These are phyloP conservation scores for Scheffersomyces segobiensis DNA, from an alignment of 1,139 yeast species.

Conservation along the genomic window DNA sequence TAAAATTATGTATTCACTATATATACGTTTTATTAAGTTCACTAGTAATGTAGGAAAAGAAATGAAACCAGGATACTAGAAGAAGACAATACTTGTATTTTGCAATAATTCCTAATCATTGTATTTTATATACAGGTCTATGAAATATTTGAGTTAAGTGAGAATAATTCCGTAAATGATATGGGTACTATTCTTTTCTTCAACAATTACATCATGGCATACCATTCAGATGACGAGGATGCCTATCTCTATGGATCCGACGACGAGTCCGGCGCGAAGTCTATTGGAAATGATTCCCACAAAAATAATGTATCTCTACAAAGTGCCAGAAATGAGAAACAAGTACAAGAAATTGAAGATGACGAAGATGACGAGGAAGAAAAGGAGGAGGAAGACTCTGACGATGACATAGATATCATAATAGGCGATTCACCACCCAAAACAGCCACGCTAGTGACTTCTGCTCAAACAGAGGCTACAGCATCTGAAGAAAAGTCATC, in stretches of 20 bases:
- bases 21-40: background rate
- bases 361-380: conserved; percentile 17
- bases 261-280: conserved; percentile 35
- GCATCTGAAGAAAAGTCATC: conserved; percentile 31
- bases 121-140: background rate
- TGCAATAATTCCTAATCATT: background rate
- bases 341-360: conserved; percentile 13
- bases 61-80: background rate
- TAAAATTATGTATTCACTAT: background rate
- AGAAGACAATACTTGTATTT: background rate
- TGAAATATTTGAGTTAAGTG: background rate
- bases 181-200: background rate
- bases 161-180: background rate
- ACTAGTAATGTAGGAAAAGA: no score
- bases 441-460: conserved; percentile 16
- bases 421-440: conserved; percentile 30
- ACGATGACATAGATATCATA: conserved; percentile 49
- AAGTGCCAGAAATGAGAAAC: conserved; percentile 1
- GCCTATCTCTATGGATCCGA: conserved; percentile 83
- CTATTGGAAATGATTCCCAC: background rate
- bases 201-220: conserved; percentile 9
- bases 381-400: conserved; percentile 31
- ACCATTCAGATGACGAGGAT: conserved; percentile 67
- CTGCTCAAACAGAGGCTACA: conserved; percentile 11
- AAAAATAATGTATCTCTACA: background rate